These are phyloP conservation scores for Apocynum venetum DNA, from an alignment of 257 asterid species.

Conservation along the genomic window DNA sequence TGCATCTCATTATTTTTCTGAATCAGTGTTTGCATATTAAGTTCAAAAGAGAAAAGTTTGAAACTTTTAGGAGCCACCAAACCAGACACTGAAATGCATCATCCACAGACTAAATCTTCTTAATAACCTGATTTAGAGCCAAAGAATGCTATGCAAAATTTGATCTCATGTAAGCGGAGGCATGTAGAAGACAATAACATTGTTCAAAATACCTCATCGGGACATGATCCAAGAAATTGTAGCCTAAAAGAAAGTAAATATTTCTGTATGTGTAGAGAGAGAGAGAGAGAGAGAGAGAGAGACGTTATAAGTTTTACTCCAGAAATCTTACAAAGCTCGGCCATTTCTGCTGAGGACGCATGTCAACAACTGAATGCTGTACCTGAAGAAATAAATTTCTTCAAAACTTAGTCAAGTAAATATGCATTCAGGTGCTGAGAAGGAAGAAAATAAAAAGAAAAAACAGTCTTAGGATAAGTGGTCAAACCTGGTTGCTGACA, in stretches of 20 bases:
- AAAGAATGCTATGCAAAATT: not conserved
- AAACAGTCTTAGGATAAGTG: not conserved
- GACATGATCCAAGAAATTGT: not conserved
- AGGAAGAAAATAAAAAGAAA: not conserved
- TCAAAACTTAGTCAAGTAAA: not conserved
- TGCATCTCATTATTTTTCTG: not conserved
- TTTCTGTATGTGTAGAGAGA: not conserved
- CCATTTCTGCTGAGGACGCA: conserved; percentile 99
- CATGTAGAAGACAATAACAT: not conserved
- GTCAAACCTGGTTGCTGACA: conserved; percentile 85
- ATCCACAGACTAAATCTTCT: not conserved
- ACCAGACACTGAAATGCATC: not conserved
- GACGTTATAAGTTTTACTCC: conserved; percentile 98
- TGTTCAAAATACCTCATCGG: not conserved
- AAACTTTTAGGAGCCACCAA: not conserved
- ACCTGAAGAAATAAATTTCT: conserved; percentile 50
- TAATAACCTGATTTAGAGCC: not conserved
- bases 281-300: conserved; percentile 27
- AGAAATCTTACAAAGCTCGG: conserved; percentile 75
- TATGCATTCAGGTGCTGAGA: not conserved
- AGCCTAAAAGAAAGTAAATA: not conserved
- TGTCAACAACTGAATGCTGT: conserved; percentile 93
- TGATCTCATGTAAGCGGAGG: not conserved
- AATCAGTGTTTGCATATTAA: not conserved
- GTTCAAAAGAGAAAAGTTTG: not conserved